phyloP scores from a whole-genome alignment of 768 basidiomycete genomes.

The Gyrodon lividus region DNA sequence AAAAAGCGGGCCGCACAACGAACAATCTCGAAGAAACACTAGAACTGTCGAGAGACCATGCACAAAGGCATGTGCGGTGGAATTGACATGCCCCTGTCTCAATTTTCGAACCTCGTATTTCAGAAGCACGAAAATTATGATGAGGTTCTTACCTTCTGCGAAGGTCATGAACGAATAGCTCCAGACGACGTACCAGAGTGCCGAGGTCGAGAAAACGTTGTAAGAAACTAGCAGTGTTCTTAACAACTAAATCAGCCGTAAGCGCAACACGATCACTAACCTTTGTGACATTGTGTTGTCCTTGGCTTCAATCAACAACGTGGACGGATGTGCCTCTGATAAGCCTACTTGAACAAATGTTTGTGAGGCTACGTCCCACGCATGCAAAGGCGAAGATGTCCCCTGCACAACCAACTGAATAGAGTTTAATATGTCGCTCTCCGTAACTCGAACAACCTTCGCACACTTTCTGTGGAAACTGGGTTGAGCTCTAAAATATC shows the following conservation, averaged over 20 bases:
- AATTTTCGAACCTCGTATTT: constrained; percentile 7
- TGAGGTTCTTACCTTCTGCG: constrained; percentile 44
- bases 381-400: constrained; percentile 62
- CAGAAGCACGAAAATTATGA: background rate
- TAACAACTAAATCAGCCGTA: background rate
- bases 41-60: constrained; percentile 62
- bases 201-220: constrained; percentile 69
- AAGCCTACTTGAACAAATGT: constrained; percentile 52
- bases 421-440: constrained; percentile 48
- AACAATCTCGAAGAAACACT: constrained; percentile 45
- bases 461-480: constrained; percentile 38
- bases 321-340: constrained; percentile 31
- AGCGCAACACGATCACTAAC: constrained; percentile 33
- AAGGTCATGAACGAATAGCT: constrained; percentile 48
- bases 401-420: constrained; percentile 62
- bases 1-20: constrained; percentile 42
- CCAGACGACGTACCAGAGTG: constrained; percentile 63
- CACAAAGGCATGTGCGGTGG: constrained; percentile 64
- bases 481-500: constrained; percentile 46
- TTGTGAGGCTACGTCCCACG: constrained; percentile 58
- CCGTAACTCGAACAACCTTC: constrained; percentile 44
- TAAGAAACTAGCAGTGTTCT: constrained; percentile 43
- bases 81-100: constrained; percentile 47
- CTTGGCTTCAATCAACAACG: constrained; percentile 54
- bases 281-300: constrained; percentile 57